phyloP scores from a whole-genome alignment of 768 basidiomycete species.

The Rhizopogon roseolus region DNA sequence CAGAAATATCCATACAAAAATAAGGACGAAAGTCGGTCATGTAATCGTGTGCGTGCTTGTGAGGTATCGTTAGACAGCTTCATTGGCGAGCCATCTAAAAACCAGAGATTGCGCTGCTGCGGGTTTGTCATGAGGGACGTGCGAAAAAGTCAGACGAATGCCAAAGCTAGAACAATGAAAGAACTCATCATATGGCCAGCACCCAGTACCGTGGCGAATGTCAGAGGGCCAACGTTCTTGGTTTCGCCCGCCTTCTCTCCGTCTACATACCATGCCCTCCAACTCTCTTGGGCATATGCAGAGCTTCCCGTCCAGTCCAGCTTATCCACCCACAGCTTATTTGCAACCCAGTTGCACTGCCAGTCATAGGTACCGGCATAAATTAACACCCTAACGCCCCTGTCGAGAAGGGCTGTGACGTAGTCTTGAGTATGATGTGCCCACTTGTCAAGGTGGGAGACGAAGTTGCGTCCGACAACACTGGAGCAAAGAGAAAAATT shows the following conservation, averaged over 20 bases:
- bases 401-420: slow-evolving; percentile 49
- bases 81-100: slow-evolving; percentile 52
- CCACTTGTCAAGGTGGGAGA: slow-evolving; percentile 57
- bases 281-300: slow-evolving; percentile 36
- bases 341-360: slow-evolving; percentile 62
- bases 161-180: neutral
- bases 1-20: neutral
- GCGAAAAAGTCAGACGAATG: slow-evolving; percentile 17
- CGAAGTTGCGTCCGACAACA: slow-evolving; percentile 47
- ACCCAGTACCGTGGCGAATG: slow-evolving; percentile 57
- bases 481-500: slow-evolving; percentile 57
- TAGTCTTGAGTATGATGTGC: slow-evolving; percentile 52
- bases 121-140: slow-evolving; percentile 70
- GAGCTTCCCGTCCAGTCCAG: slow-evolving; percentile 57
- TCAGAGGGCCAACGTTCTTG: slow-evolving; percentile 51
- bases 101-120: slow-evolving; percentile 59
- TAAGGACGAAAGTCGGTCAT: neutral
- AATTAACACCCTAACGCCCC: slow-evolving; percentile 46
- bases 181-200: slow-evolving; percentile 72
- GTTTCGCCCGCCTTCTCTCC: slow-evolving; percentile 51
- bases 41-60: neutral
- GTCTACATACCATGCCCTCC: slow-evolving; percentile 53
- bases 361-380: slow-evolving; percentile 54
- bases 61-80: slow-evolving; percentile 27
- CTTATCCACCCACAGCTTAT: slow-evolving; percentile 53